These are phyloP conservation scores for Niveomyces coronatus DNA, from an alignment of 2,329 filamentous ascomycete species.

Conservation along the genomic window DNA sequence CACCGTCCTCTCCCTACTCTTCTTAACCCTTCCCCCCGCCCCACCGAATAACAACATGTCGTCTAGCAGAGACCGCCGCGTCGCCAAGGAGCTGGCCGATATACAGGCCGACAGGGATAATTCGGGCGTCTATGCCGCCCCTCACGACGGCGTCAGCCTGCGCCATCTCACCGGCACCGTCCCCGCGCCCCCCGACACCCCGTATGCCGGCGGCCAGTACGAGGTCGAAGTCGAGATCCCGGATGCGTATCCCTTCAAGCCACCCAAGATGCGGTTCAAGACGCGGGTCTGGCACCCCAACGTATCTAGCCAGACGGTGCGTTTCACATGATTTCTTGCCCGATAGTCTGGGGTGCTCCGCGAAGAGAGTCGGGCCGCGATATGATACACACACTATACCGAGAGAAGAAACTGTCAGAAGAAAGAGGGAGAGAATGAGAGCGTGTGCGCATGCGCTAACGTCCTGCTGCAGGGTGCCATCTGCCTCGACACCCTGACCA, in stretches of 20 bases:
- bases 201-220: constrained; percentile 81
- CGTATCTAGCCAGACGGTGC: constrained; percentile 82
- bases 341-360: background rate
- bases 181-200: constrained; percentile 79
- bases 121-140: constrained; percentile 64
- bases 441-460: too few species aligned
- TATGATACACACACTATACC: background rate
- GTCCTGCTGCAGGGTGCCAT: constrained; percentile 67
- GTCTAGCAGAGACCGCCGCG: constrained; percentile 45
- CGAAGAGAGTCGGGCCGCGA: background rate
- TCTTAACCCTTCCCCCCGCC: too few species aligned
- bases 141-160: constrained; percentile 57
- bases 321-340: constrained; percentile 20
- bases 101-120: constrained; percentile 60
- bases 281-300: constrained; percentile 98
- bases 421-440: background rate
- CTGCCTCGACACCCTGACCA: constrained; percentile 83
- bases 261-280: constrained; percentile 80
- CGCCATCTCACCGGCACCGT: constrained; percentile 78
- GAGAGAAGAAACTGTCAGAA: background rate
- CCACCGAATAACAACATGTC: constrained; percentile 28
- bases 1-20: too few species aligned
- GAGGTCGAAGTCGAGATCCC: constrained; percentile 80
- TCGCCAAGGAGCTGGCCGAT: constrained; percentile 68
- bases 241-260: constrained; percentile 83